Conservation (phyloP, 176 grass and related monocot species). For the Oryza meridionalis region DNA sequence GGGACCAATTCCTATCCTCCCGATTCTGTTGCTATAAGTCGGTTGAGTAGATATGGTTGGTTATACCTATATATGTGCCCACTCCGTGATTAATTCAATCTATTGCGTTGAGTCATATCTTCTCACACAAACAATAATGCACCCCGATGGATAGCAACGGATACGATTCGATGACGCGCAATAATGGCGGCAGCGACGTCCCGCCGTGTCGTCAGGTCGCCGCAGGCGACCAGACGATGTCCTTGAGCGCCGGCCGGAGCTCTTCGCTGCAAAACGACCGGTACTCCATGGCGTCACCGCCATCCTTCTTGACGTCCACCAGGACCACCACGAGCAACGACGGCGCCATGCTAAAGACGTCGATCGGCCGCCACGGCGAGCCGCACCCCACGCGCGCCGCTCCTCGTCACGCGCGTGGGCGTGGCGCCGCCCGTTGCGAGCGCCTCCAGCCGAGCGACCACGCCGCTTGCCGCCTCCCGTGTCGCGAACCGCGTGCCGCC, state of each 20-base stretch:
- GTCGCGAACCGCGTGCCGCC: constrained; percentile 42
- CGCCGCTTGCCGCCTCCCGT: constrained; percentile 37
- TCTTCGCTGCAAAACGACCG: constrained; percentile 35
- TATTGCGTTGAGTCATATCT: too few relatives aligned
- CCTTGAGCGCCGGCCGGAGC: constrained; percentile 44
- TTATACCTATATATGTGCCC: too few relatives aligned
- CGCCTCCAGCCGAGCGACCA: constrained; percentile 49
- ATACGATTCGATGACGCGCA: background rate
- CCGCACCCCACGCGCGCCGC: constrained; percentile 34
- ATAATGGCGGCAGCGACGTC: constrained; percentile 15
- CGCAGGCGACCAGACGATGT: constrained; percentile 44
- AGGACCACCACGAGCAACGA: constrained; percentile 38
- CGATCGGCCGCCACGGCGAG: constrained; percentile 39
- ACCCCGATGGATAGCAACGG: constrained; percentile 6
- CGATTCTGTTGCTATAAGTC: too few relatives aligned
- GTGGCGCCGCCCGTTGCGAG: constrained; percentile 35
- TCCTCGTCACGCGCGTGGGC: constrained; percentile 54
- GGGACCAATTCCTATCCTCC: too few relatives aligned
- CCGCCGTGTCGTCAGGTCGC: background rate
- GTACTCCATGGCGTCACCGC: constrained; percentile 46
- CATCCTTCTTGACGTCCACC: constrained; percentile 31
- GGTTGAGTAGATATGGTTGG: too few relatives aligned
- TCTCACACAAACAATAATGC: constrained; percentile 39
- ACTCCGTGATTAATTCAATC: too few relatives aligned
- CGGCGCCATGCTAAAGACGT: constrained; percentile 37